phyloP scores from a whole-genome alignment of 306 rosid genomes.

The Pyrus bretschneideri region DNA sequence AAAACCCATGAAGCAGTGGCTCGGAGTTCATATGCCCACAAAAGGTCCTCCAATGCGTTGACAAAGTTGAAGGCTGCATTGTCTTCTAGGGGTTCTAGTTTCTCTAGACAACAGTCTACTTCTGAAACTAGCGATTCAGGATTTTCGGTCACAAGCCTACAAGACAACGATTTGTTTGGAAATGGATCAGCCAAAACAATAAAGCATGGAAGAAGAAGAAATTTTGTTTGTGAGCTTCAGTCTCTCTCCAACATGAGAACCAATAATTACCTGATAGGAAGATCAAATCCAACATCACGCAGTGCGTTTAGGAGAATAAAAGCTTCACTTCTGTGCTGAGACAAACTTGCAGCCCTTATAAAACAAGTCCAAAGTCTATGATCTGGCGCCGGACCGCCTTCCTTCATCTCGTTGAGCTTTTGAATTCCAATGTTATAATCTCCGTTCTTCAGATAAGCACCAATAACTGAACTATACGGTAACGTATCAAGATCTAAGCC shows the following conservation, averaged over 20 bases:
- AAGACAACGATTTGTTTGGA: slow-evolving; percentile 8
- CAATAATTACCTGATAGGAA: slow-evolving; percentile 68
- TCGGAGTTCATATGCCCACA: slow-evolving; percentile 95
- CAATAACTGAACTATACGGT: slow-evolving; percentile 83
- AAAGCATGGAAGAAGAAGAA: neutral
- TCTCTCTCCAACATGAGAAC: neutral
- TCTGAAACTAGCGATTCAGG: slow-evolving; percentile 56
- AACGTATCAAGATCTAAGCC: slow-evolving; percentile 56
- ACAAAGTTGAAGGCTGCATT: slow-evolving; percentile 90
- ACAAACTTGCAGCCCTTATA: slow-evolving; percentile 83
- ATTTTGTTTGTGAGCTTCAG: neutral
- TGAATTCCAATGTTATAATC: slow-evolving; percentile 56
- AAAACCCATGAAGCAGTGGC: slow-evolving; percentile 96
- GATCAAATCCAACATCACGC: slow-evolving; percentile 55
- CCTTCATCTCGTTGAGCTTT: slow-evolving; percentile 69
- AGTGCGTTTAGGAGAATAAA: slow-evolving; percentile 59
- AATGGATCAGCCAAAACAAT: slow-evolving; percentile 10
- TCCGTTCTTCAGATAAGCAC: slow-evolving; percentile 71
- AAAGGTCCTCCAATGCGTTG: slow-evolving; percentile 78
- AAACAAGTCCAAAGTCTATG: slow-evolving; percentile 97
- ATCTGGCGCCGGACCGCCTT: slow-evolving; percentile 62
- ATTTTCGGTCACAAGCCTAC: slow-evolving; percentile 79
- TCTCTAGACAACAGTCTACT: slow-evolving; percentile 58
- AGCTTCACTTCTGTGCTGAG: slow-evolving; percentile 45
- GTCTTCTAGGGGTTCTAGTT: slow-evolving; percentile 58